Conservation (phyloP, 2,329 filamentous ascomycete genomes). For the Nothomitra cinnamomea region DNA sequence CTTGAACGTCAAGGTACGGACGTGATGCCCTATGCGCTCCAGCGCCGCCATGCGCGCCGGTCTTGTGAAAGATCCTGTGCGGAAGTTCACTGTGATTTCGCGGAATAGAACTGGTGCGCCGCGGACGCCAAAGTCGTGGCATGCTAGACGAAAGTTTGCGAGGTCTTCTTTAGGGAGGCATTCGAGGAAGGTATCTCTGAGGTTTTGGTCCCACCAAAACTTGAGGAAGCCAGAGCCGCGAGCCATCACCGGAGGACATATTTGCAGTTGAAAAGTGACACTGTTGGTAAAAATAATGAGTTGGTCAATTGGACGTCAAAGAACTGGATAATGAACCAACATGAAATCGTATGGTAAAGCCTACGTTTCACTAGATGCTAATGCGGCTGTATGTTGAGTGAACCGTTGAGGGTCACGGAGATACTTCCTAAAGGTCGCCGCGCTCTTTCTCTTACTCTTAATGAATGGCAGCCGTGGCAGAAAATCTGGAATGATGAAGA, state of each 20-base stretch:
- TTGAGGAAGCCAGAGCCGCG: slow-evolving; percentile 15
- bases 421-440: no score
- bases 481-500: no score
- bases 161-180: slow-evolving; percentile 19
- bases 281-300: not conserved
- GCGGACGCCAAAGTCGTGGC: slow-evolving; percentile 18
- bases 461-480: no score
- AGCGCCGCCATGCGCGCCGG: slow-evolving; percentile 57
- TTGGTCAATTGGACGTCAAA: not conserved
- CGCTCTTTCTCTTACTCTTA: no score
- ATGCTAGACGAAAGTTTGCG: slow-evolving; percentile 20
- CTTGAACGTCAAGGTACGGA: slow-evolving; percentile 62
- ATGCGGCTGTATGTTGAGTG: no score
- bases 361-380: not conserved
- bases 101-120: slow-evolving; percentile 38
- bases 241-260: slow-evolving; percentile 1
- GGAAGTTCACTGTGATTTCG: slow-evolving; percentile 52
- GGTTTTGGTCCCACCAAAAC: slow-evolving; percentile 22
- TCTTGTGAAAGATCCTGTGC: slow-evolving; percentile 58
- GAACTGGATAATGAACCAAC: not conserved
- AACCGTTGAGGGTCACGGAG: no score
- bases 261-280: not conserved
- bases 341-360: not conserved
- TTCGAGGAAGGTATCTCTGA: slow-evolving; percentile 19
- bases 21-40: slow-evolving; percentile 58